Evolutionary conservation across 805 yeast species (phyloP).

Genomic region (Starmerella tilneyi): DNA sequence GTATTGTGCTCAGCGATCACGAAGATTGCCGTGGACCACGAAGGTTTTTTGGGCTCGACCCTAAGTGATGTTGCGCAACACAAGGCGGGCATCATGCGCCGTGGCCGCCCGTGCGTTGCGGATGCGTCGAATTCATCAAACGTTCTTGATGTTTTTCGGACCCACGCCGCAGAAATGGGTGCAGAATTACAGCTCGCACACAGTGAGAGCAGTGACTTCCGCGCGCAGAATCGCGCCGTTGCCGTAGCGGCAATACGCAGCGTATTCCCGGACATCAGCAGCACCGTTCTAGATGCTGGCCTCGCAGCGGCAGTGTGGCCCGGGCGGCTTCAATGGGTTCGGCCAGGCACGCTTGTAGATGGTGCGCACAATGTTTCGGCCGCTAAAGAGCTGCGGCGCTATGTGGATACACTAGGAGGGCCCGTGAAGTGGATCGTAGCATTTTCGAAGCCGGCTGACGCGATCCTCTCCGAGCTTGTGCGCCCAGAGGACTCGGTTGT

Average conservation of each 20-base stretch:
- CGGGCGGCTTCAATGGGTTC: conserved; percentile 61
- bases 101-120: conserved; percentile 50
- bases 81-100: conserved; percentile 79
- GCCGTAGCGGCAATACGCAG: conserved; percentile 3
- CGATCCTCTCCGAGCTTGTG: conserved; percentile 44
- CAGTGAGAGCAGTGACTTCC: conserved; percentile 28
- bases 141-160: conserved; percentile 35
- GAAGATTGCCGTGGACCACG: conserved; percentile 81
- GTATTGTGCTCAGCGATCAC: conserved; percentile 65
- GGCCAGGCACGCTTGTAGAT: conserved; percentile 48
- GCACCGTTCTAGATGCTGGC: conserved; percentile 40
- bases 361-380: conserved; percentile 92
- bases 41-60: conserved; percentile 58
- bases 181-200: conserved; percentile 9
- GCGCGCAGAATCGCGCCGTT: conserved; percentile 10
- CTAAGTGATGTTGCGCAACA: conserved; percentile 57
- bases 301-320: conserved; percentile 61
- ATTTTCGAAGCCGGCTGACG: conserved; percentile 54
- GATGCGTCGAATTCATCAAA: conserved; percentile 54
- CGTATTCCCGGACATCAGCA: conserved; percentile 2
- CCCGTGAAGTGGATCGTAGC: conserved; percentile 56
- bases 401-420: conserved; percentile 33
- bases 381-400: conserved; percentile 57
- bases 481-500: conserved; percentile 45
- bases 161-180: conserved; percentile 5